Base-by-base conservation (phyloP, 2,329 filamentous ascomycete species). In the Herpomyces periplanetae region DNA sequence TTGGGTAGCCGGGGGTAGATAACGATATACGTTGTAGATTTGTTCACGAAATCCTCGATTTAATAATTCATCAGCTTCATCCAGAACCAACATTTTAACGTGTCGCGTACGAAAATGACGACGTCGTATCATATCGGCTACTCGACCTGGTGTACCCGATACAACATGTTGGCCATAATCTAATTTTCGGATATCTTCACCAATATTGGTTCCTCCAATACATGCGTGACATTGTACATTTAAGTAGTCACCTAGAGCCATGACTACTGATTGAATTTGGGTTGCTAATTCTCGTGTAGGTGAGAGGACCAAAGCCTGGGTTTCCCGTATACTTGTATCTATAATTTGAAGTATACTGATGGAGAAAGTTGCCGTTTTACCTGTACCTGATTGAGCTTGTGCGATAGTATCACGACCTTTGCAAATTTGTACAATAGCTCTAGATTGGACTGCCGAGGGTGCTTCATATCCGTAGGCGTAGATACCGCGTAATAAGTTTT, bases 161-260 rank as follows among this genome's bases (percentile, higher is more conserved):
- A 96, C 80, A 25, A 96, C 75, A 35, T 96, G 80, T 40, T 87
- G 80, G 26, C 80, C 80, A 32, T 91, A 80, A 38, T 91, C 71
- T 25, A 96, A 65, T 44, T 85, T 85, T 38, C 68, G 62, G 30
- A 96, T 96, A 36, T 96, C 80, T 37, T 91, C 80, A 30, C 80
- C 71, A 14, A 96, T 73, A 34, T 87, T 91, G 28, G 80, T 96
- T 24, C 80, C 80, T 29, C 80, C 80, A 33, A 96, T 91, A 42
- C 80, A 96, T 23, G 80, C 75, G 34, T 96, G 80, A 44, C 80
- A 96, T 42, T 96, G 73, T 3, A 96, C 69, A 36, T 88, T 88
- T 80, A 96, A 91, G 49, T 88, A 96, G 42, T 96, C 80, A 28
- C 80, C 80, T n/a, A 96, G 55, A n/a, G 80, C 80, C 59, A 91